Evolutionary conservation across 139 green algal genomes (phyloP).

Genomic region (Yamagishiella unicocca): DNA sequence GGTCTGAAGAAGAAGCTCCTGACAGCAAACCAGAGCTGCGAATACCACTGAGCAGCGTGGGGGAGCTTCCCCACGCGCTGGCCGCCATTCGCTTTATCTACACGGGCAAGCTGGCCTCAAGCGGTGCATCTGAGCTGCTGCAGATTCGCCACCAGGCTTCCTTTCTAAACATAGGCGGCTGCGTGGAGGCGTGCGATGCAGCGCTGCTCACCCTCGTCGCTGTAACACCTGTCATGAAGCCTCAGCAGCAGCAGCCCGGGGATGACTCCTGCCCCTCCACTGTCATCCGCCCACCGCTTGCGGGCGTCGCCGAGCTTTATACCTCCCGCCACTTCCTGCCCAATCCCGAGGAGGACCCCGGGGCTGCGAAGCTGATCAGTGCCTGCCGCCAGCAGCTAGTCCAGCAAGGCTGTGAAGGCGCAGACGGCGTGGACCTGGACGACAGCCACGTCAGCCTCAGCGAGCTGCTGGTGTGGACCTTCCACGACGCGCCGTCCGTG

Average conservation of each 20-base stretch:
- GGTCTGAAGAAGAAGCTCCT: too few species aligned
- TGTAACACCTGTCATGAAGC: too few species aligned
- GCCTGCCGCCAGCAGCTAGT: background rate
- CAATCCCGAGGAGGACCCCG: background rate
- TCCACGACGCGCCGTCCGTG: background rate
- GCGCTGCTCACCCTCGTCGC: background rate
- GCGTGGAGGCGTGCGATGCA: background rate
- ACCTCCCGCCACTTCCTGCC: background rate
- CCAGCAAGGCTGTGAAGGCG: too few species aligned
- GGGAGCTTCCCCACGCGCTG: background rate
- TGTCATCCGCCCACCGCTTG: too few species aligned
- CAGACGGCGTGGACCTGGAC: too few species aligned
- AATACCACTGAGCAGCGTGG: too few species aligned
- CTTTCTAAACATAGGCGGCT: background rate
- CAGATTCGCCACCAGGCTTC: background rate
- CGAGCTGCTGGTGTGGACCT: conserved; percentile 25
- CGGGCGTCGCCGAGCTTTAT: conserved; percentile 4
- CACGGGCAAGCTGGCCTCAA: background rate
- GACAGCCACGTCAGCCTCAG: too few species aligned
- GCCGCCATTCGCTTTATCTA: conserved; percentile 24
- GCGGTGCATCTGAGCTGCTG: background rate
- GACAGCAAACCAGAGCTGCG: too few species aligned
- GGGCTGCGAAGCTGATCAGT: background rate
- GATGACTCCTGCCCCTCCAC: too few species aligned
- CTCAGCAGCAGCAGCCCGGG: too few species aligned